phyloP scores from a whole-genome alignment of 2,329 filamentous ascomycete genomes.

The Colletotrichum sp. region DNA sequence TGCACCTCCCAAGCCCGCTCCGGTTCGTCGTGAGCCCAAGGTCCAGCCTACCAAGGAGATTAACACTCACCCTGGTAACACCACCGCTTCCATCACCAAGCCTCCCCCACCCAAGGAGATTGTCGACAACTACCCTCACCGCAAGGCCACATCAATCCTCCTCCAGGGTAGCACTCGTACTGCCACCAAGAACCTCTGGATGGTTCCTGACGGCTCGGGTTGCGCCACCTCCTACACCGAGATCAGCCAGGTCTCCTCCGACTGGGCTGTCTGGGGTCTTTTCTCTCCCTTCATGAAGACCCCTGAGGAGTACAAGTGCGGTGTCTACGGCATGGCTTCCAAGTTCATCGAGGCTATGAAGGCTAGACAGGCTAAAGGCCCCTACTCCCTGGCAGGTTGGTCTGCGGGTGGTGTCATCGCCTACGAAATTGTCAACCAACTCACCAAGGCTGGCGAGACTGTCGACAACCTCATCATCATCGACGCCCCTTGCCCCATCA shows the following conservation, averaged over 20 bases:
- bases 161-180: constrained; percentile 54
- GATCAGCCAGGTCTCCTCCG: constrained; percentile 55
- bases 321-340: constrained; percentile 59
- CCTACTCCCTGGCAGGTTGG: constrained; percentile 75
- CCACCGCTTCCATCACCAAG: constrained; percentile 56
- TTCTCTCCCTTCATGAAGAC: constrained; percentile 70
- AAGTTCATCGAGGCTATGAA: constrained; percentile 64
- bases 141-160: constrained; percentile 52
- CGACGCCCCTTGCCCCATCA: constrained; percentile 70
- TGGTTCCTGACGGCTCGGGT: constrained; percentile 61
- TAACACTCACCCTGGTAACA: constrained; percentile 33
- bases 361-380: constrained; percentile 70
- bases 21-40: constrained; percentile 17
- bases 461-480: constrained; percentile 69
- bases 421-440: constrained; percentile 68
- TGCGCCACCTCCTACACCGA: constrained; percentile 72
- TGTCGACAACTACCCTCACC: constrained; percentile 51
- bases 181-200: constrained; percentile 53
- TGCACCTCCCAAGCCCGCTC: constrained; percentile 28
- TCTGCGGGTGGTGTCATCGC: constrained; percentile 78
- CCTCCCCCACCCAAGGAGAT: constrained; percentile 39
- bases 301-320: constrained; percentile 61
- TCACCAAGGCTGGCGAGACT: constrained; percentile 60
- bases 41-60: constrained; percentile 28
- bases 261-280: constrained; percentile 56